Evolutionary conservation across 306 rosid genomes (phyloP).

Genomic region (Lathyrus tuberosus): DNA sequence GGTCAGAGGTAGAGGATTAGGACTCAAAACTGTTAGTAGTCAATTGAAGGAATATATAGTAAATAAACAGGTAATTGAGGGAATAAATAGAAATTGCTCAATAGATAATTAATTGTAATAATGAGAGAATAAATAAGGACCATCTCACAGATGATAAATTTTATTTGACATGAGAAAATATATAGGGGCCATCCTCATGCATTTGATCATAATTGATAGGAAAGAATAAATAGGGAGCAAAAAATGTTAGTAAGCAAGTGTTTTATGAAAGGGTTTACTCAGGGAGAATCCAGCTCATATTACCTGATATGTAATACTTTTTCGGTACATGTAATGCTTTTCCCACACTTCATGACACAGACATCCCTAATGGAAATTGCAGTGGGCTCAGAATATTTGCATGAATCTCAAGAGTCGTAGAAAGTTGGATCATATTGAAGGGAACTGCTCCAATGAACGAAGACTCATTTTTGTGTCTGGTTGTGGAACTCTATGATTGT

Average conservation of each 20-base stretch:
- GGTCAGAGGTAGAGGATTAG: constrained; percentile 16
- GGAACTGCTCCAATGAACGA: too few relatives aligned
- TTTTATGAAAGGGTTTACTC: neutral
- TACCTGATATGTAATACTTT: neutral
- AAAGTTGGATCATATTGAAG: too few relatives aligned
- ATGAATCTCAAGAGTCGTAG: too few relatives aligned
- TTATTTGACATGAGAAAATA: neutral
- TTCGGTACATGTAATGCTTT: neutral
- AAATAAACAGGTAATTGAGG: constrained; percentile 7
- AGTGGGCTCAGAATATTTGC: too few relatives aligned
- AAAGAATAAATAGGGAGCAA: neutral
- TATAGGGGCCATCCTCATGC: neutral
- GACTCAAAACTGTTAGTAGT: neutral
- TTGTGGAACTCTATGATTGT: too few relatives aligned
- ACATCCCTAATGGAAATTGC: too few relatives aligned
- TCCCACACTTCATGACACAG: too few relatives aligned
- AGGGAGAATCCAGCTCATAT: neutral
- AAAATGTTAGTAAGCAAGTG: constrained; percentile 1
- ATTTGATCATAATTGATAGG: neutral
- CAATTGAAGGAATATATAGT: constrained; percentile 3
- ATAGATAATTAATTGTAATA: neutral
- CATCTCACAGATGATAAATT: neutral
- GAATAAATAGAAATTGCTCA: constrained; percentile 11
- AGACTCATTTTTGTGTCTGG: too few relatives aligned
- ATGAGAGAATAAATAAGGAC: neutral